Evolutionary conservation across 805 yeast species (phyloP).

Genomic region (Wickerhamiella sergipiensis): DNA sequence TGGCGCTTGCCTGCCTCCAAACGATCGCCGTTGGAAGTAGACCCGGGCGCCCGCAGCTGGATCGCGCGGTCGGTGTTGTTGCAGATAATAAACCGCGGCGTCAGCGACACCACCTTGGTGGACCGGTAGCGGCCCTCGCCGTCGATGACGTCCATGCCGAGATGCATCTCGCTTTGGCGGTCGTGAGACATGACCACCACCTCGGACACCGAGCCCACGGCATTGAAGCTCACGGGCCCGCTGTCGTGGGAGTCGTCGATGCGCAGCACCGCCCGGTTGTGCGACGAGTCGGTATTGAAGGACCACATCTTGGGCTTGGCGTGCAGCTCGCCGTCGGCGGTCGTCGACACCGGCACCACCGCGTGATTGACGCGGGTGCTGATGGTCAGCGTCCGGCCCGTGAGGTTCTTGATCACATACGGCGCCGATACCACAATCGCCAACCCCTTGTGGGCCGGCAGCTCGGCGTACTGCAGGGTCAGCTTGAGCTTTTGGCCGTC

Average conservation of each 20-base stretch:
- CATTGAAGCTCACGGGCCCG: constrained; percentile 67
- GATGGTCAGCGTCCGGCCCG: constrained; percentile 51
- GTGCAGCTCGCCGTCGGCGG: constrained; percentile 1
- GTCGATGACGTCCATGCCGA: constrained; percentile 53
- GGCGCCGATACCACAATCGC: constrained; percentile 55
- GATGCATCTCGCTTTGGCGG: constrained; percentile 40
- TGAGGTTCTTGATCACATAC: constrained; percentile 67
- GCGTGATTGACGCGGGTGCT: constrained; percentile 41
- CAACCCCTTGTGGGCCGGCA: constrained; percentile 14
- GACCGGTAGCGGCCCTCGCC: constrained; percentile 75
- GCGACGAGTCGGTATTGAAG: constrained; percentile 47
- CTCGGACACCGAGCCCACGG: constrained; percentile 70
- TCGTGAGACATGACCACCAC: constrained; percentile 27
- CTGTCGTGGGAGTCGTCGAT: constrained; percentile 64
- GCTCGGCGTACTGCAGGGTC: constrained; percentile 43
- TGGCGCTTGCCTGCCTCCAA: constrained; percentile 34
- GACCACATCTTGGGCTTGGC: constrained; percentile 69
- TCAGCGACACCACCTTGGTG: constrained; percentile 61
- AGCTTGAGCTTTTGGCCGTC: constrained; percentile 59
- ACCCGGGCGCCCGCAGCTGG: constrained; percentile 20
- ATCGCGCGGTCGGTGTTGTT: constrained; percentile 47
- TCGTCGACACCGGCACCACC: constrained; percentile 23
- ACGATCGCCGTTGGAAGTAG: constrained; percentile 13
- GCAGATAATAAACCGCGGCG: constrained; percentile 70
- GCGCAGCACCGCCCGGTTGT: constrained; percentile 51